Conservation (phyloP, 352 stramenopile genomes). For the Phytophthora sp. region DNA sequence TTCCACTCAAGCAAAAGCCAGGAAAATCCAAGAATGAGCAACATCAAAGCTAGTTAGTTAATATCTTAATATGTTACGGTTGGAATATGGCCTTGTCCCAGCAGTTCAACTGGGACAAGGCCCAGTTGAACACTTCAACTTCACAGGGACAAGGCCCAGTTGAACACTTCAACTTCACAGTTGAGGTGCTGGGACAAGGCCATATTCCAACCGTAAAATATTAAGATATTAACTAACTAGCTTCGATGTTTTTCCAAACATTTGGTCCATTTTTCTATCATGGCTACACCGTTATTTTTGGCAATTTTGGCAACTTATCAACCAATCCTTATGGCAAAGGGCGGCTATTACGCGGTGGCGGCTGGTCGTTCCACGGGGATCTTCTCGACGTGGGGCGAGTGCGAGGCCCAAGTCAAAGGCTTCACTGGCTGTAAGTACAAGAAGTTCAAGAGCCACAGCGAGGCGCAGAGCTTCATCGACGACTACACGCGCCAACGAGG, state of each 20-base stretch:
- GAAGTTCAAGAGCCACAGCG: conserved; percentile 58
- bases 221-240: not conserved
- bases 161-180: not conserved
- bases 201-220: too few relatives aligned
- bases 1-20: not conserved
- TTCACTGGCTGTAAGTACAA: conserved; percentile 62
- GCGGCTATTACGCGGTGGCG: conserved; percentile 70
- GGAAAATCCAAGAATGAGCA: not conserved
- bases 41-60: too few relatives aligned
- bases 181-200: too few relatives aligned
- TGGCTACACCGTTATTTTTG: not conserved
- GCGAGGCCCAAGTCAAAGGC: conserved; percentile 62
- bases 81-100: too few relatives aligned
- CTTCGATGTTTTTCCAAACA: too few relatives aligned
- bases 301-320: too few relatives aligned
- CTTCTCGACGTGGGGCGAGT: conserved; percentile 59
- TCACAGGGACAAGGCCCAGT: too few relatives aligned
- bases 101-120: not conserved
- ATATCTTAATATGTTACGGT: too few relatives aligned
- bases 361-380: conserved; percentile 56
- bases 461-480: conserved; percentile 61
- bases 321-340: conserved; percentile 25
- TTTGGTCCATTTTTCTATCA: too few relatives aligned
- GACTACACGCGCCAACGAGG: conserved; percentile 2
- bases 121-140: not conserved